Evolutionary conservation across 345 rosid genomes (phyloP), one percentile per base, ranked within the genome.

Genomic region (Mangifera indica): DNA sequence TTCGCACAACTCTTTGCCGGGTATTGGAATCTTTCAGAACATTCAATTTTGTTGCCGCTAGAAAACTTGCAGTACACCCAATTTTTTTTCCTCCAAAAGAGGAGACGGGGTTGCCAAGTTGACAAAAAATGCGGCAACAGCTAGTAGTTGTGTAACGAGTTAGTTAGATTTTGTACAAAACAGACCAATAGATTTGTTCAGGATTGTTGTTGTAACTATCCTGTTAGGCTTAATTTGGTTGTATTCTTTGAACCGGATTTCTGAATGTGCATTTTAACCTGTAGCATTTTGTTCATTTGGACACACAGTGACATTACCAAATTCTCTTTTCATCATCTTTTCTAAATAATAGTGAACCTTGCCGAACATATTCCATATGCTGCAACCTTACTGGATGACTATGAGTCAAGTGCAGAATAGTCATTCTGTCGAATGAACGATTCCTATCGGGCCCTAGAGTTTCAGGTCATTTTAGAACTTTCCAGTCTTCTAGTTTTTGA

Each of bases 61-160:
- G 80, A 72, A 29, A 56, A 54, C 61, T 20, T 63, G 60, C 74
- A 58, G 79, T 75, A 45, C 29, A 40, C 82, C 83, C 83, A 49
- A 24, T n/a, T 81, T 86, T 90, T 86, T 85, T 61, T 81, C 66
- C 79, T 76, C 69, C 69, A 1, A 21, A 46, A 72, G 62, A 62
- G 77, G 82, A 73, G 70, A 26, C 26, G 15, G 78, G 81, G 77
- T 54, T 66, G 73, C 71, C 6, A 60, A 66, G 77, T 68, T 44
- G 63, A 49, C 63, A 63, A 70, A 69, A 68, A 64, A 57, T 66
- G 2, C 2, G 32, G 75, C 74, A 55, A 29, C 3, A 3, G 69
- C 64, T 18, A 58, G 26, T 63, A 74, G 67, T 63, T 70, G 62
- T 67, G 45, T 56, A 67, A 37, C 24, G 71, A 79, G 69, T 60